A percentile compares a stretch with the other conserved stretches of the same genome.
Evolutionary conservation across 257 asterid species (phyloP).

Genomic region (Solanum corneliomulleri): DNA sequence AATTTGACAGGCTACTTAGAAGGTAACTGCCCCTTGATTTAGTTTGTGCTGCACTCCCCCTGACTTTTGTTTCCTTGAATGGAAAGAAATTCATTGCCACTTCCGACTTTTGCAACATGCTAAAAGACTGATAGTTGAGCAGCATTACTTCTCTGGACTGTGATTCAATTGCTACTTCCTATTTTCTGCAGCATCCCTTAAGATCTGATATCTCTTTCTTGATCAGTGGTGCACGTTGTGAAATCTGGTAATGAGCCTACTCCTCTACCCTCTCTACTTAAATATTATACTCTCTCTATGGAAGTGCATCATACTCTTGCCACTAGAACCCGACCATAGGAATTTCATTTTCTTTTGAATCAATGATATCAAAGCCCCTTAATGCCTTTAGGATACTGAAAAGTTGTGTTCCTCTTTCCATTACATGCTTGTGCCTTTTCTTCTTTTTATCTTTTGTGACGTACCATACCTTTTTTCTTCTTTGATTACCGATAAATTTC

Average conservation of each 20-base stretch:
- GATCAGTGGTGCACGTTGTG: neutral
- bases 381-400: neutral
- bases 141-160: neutral
- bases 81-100: neutral
- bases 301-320: neutral
- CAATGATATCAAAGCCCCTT: neutral
- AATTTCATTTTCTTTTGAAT: too few species aligned
- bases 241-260: neutral
- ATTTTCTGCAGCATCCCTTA: neutral
- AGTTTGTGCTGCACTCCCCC: neutral
- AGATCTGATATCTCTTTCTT: neutral
- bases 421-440: neutral
- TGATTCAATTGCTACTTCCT: neutral
- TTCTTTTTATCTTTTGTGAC: neutral
- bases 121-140: neutral
- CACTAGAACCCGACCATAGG: neutral
- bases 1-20: neutral
- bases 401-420: neutral
- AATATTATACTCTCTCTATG: neutral
- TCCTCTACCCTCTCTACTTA: neutral
- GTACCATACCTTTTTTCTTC: neutral
- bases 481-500: neutral
- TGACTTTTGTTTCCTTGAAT: neutral
- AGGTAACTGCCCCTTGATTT: neutral
- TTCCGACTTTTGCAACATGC: neutral